Evolutionary conservation across 176 grass and related monocot genomes (phyloP).

Genomic region (Triticum aestivum): IWGSC_CS_RefSeq_v2.1 NC_057798.1:661110919-661111418

Average conservation of each 20-base stretch:
- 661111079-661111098: not conserved
- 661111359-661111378: slow-evolving; percentile 34
- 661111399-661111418: not conserved
- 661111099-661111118: not conserved
- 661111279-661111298: not conserved
- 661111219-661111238: not conserved
- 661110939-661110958: slow-evolving; percentile 96
- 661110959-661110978: slow-evolving; percentile 80
- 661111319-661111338: not conserved
- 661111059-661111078: not conserved
- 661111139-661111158: not conserved
- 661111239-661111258: not conserved
- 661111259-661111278: not conserved
- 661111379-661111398: slow-evolving; percentile 24
- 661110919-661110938: slow-evolving; percentile 17
- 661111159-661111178: not conserved
- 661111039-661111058: not conserved
- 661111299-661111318: not conserved
- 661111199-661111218: not conserved
- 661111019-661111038: slow-evolving; percentile 79
- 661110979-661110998: slow-evolving; percentile 61
- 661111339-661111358: not conserved
- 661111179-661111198: not conserved
- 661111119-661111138: not conserved
- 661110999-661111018: slow-evolving; percentile 69